Percentiles rank a stretch among this genome's conserved stretches.
Conservation (phyloP, 352 stramenopile genomes). For the Saprolegnia diclina region DNA sequence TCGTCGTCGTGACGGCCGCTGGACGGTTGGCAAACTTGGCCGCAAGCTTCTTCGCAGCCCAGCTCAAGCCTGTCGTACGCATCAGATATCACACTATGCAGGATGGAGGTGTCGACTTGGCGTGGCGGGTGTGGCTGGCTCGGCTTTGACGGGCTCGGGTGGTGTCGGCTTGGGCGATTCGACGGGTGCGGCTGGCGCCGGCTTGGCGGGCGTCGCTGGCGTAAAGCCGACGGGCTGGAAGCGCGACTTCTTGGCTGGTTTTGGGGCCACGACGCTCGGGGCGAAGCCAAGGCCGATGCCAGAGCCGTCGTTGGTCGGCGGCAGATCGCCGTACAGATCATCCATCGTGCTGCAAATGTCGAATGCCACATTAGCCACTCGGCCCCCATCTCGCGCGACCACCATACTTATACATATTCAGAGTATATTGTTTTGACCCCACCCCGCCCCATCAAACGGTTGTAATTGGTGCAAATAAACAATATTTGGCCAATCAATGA, state of each 20-base stretch:
- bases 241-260: not conserved
- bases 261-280: slow-evolving; percentile 10
- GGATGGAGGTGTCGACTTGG: not conserved
- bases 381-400: not conserved
- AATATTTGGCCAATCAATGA: not conserved
- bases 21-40: slow-evolving; percentile 41
- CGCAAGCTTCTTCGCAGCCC: slow-evolving; percentile 46
- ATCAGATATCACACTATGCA: slow-evolving; percentile 30
- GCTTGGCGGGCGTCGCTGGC: slow-evolving; percentile 17
- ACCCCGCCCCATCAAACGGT: not conserved
- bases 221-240: not conserved
- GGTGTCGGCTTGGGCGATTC: not conserved
- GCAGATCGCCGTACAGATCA: slow-evolving; percentile 67
- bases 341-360: slow-evolving; percentile 6
- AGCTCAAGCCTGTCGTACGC: slow-evolving; percentile 24
- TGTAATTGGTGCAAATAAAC: not conserved
- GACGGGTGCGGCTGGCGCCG: slow-evolving; percentile 5
- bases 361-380: not conserved
- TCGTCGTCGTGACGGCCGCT: not conserved
- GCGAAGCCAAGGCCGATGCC: slow-evolving; percentile 39
- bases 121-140: not conserved
- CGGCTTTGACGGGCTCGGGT: not conserved
- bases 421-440: not conserved
- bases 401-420: not conserved
- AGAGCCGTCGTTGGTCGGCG: slow-evolving; percentile 55